Evolutionary conservation across 345 rosid species (phyloP).

Genomic region (Geranium brycei): DNA sequence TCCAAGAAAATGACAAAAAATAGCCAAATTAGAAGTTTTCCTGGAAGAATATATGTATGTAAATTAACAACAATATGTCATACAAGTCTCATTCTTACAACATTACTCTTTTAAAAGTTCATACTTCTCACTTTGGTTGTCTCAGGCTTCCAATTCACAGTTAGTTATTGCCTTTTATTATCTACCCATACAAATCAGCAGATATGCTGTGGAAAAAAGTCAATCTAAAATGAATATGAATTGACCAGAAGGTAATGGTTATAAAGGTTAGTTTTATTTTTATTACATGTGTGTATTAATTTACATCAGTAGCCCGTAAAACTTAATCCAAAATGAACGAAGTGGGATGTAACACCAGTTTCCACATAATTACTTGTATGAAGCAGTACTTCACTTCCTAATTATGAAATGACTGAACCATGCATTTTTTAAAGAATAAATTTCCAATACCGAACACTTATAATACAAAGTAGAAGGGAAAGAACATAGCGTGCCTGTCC

Average conservation of each 20-base stretch:
- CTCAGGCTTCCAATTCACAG: not conserved
- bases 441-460: not conserved
- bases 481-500: conserved; percentile 19
- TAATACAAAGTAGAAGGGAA: not conserved
- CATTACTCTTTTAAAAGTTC: not conserved
- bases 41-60: not conserved
- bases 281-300: not conserved
- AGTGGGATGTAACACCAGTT: not conserved
- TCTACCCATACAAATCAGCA: not conserved
- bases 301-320: not conserved
- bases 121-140: not conserved
- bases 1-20: conserved; percentile 8
- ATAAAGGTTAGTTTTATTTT: no score
- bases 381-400: not conserved
- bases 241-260: not conserved
- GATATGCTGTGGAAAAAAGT: not conserved
- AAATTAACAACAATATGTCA: not conserved
- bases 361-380: not conserved
- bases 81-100: not conserved
- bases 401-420: not conserved
- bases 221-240: not conserved
- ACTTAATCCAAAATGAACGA: not conserved
- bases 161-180: not conserved
- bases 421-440: no score
- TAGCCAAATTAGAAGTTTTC: not conserved